Evolutionary conservation across 495 filamentous ascomycete genomes (phyloP), one percentile per base, ranked within the genome.

Genomic region (Talaromyces ruber): DNA sequence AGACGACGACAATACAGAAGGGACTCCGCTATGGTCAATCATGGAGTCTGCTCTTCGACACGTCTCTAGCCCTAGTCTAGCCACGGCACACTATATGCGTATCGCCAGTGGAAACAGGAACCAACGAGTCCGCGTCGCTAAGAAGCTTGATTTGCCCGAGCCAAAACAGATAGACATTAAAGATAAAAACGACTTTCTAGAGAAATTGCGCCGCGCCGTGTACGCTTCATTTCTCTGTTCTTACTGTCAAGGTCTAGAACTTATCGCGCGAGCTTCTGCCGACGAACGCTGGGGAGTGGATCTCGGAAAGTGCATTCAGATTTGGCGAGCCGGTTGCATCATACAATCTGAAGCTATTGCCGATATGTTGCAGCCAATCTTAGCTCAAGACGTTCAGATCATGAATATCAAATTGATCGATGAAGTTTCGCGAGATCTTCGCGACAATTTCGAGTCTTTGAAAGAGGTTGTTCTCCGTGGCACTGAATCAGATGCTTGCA

Each of bases 261-360:
- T 90, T 50, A 88, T 92, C 62, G 81, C 81, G 6, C 75, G 78
- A 25, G 82, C 86, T 0, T 82, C 86, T 55, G 75, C 80, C 32
- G 77, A 83, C 29, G 79, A 90, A 65, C 75, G 77, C 28, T 91
- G 88, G 88, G 72, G 82, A 22, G 78, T 91, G 61, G 75, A 86
- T 63, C 78, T 85, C 29, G 72, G 73, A 3, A 77, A 79, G 5
- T 81, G 87, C 58, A 68, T 90, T 5, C 81, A 87, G 65, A 85
- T 91, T 64, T 91, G 88, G 89, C 82, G 84, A 2, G 82, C 77
- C 2, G 88, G 89, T 4, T 90, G 88, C 68, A 90, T 92, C 70
- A 90, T 91, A 67, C 80, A 86, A 66, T 79, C 86, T 2, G 88
- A 90, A 62, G 72, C 82, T 62, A 87, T 92, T 67, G 79, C 79